A percentile compares a stretch with the other conserved stretches of the same genome.
Evolutionary conservation across 2,329 filamentous ascomycete species (phyloP).

Genomic region (Trichoderma brevicompactum): DNA sequence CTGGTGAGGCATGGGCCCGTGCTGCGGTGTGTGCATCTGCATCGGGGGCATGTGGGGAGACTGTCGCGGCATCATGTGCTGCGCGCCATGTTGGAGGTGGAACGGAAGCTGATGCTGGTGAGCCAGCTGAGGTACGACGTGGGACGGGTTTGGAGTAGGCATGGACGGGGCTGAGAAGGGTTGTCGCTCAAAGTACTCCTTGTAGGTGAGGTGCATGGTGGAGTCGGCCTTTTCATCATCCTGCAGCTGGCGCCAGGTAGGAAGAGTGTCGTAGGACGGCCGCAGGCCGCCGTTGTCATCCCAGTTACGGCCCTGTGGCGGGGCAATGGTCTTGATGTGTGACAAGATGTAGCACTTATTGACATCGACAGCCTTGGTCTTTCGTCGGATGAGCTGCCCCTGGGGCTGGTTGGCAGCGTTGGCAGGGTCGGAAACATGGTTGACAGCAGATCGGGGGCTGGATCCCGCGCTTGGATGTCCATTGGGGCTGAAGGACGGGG

Average conservation of each 20-base stretch:
- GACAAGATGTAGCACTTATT: slow-evolving; percentile 66
- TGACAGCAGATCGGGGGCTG: slow-evolving; percentile 69
- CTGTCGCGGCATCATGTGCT: slow-evolving; percentile 68
- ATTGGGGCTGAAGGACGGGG: slow-evolving; percentile 78
- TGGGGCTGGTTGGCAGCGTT: slow-evolving; percentile 34
- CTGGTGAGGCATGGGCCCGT: slow-evolving; percentile 66
- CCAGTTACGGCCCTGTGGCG: slow-evolving; percentile 64
- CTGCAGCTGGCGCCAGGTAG: slow-evolving; percentile 77
- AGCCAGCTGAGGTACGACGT: slow-evolving; percentile 72
- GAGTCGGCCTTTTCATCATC: slow-evolving; percentile 73
- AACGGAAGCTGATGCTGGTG: slow-evolving; percentile 85
- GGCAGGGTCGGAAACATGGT: slow-evolving; percentile 47
- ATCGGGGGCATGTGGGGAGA: slow-evolving; percentile 78
- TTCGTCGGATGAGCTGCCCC: slow-evolving; percentile 67
- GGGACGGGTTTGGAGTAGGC: slow-evolving; percentile 70
- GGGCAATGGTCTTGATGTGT: slow-evolving; percentile 58
- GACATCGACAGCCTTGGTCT: slow-evolving; percentile 71
- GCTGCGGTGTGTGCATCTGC: slow-evolving; percentile 75
- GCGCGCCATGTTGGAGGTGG: slow-evolving; percentile 76
- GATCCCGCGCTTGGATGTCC: slow-evolving; percentile 68
- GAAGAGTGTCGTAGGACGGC: slow-evolving; percentile 80
- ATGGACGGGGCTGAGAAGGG: slow-evolving; percentile 60
- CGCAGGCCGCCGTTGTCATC: slow-evolving; percentile 80
- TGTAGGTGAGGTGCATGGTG: slow-evolving; percentile 69
- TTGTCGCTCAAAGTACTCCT: slow-evolving; percentile 76